A percentile compares a stretch with the other conserved stretches of the same genome.
phyloP scores from a whole-genome alignment of 2,329 filamentous ascomycete species.

The Calonectria hongkongensis region DNA sequence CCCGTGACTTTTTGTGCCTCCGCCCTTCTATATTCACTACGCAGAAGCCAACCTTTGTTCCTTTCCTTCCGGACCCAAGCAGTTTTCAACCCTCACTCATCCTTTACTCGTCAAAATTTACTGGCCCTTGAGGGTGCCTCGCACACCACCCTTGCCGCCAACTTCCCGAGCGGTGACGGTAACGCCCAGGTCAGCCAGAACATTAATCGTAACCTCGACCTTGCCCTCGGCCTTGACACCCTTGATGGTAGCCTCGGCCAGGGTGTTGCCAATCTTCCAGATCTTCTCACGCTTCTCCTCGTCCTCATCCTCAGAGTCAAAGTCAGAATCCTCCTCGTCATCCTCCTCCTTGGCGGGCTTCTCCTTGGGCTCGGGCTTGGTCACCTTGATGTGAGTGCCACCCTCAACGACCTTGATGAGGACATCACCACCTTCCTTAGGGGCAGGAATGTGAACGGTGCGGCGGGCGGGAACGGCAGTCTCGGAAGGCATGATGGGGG shows the following conservation, averaged over 20 bases:
- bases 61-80: slow-evolving; percentile 21
- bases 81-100: slow-evolving; percentile 13
- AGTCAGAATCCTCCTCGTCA: slow-evolving; percentile 78
- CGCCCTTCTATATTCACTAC: slow-evolving; percentile 42
- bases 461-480: slow-evolving; percentile 93
- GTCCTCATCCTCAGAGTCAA: slow-evolving; percentile 82
- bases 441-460: slow-evolving; percentile 84
- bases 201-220: slow-evolving; percentile 95
- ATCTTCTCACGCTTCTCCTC: slow-evolving; percentile 93
- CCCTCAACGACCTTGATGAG: slow-evolving; percentile 93
- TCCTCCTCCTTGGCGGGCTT: slow-evolving; percentile 82
- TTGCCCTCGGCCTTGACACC: slow-evolving; percentile 91
- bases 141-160: slow-evolving; percentile 88
- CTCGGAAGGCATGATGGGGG: slow-evolving; percentile 87
- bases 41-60: slow-evolving; percentile 41
- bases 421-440: slow-evolving; percentile 89
- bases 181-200: slow-evolving; percentile 85
- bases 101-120: slow-evolving; percentile 37
- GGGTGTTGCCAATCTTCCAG: slow-evolving; percentile 88
- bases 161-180: slow-evolving; percentile 90
- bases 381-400: slow-evolving; percentile 92
- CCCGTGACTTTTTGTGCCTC: slow-evolving; percentile 51
- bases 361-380: slow-evolving; percentile 87
- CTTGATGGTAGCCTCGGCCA: slow-evolving; percentile 90
- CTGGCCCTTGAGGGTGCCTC: slow-evolving; percentile 71